phyloP scores from a whole-genome alignment of 1,284 basidiomycete species.

The Pseudozyma sp. region DNA sequence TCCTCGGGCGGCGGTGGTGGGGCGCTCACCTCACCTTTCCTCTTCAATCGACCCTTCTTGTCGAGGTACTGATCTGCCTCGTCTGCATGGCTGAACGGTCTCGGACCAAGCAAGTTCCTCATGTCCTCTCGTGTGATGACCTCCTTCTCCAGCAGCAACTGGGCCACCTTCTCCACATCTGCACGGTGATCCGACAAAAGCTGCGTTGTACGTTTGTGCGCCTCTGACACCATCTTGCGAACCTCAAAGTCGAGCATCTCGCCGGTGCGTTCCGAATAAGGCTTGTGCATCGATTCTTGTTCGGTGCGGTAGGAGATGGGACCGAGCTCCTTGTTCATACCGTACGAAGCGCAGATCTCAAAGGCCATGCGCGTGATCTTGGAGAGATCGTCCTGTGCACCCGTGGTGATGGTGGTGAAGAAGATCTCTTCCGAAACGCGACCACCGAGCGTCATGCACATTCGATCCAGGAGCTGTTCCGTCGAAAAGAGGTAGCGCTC shows the following conservation, averaged over 20 bases:
- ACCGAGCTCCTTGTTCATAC: slow-evolving; percentile 94
- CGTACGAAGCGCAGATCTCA: slow-evolving; percentile 77
- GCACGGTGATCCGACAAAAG: slow-evolving; percentile 84
- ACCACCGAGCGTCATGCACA: slow-evolving; percentile 99
- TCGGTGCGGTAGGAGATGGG: slow-evolving; percentile 94
- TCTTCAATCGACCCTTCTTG: slow-evolving; percentile 60
- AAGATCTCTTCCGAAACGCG: slow-evolving; percentile 98
- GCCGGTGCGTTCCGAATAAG: slow-evolving; percentile 96
- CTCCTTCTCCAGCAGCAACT: slow-evolving; percentile 89
- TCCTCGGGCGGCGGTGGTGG: slow-evolving; percentile 64
- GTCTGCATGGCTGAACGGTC: slow-evolving; percentile 80
- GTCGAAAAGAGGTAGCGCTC: slow-evolving; percentile 96
- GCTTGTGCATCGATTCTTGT: slow-evolving; percentile 92
- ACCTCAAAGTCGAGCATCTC: slow-evolving; percentile 90
- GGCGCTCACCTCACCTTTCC: slow-evolving; percentile 60
- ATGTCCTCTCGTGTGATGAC: slow-evolving; percentile 94
- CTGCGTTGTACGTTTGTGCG: slow-evolving; percentile 85
- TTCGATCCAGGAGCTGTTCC: slow-evolving; percentile 92
- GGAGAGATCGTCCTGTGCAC: slow-evolving; percentile 95
- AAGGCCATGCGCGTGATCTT: slow-evolving; percentile 99
- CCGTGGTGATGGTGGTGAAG: slow-evolving; percentile 95
- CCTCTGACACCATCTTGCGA: slow-evolving; percentile 91
- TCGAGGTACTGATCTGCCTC: slow-evolving; percentile 70
- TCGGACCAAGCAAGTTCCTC: slow-evolving; percentile 83
- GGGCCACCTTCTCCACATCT: slow-evolving; percentile 93